Conservation (phyloP, 2,329 filamentous ascomycete species). For the Penicillium sp. region DNA sequence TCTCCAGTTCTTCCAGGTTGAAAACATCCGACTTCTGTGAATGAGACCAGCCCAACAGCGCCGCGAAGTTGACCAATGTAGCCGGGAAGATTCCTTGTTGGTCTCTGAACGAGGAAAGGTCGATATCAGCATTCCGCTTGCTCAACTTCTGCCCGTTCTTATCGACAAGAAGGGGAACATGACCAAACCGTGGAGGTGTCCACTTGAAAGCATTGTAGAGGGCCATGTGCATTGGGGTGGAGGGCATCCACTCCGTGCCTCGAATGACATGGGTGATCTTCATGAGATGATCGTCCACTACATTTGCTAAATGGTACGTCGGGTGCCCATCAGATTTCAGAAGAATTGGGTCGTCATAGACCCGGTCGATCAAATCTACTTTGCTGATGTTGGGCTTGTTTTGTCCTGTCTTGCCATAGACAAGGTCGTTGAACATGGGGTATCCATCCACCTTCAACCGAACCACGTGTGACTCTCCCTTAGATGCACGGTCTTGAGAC, state of each 20-base stretch:
- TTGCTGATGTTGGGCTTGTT: conserved; percentile 56
- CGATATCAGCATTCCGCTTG: conserved; percentile 76
- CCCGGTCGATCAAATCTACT: conserved; percentile 48
- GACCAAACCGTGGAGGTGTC: conserved; percentile 75
- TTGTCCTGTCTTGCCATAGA: conserved; percentile 69
- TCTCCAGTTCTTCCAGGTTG: conserved; percentile 70
- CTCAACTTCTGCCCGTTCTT: conserved; percentile 76
- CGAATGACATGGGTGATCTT: conserved; percentile 93
- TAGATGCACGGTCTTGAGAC: conserved; percentile 70
- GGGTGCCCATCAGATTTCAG: conserved; percentile 90
- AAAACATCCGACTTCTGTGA: conserved; percentile 70
- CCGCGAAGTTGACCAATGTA: conserved; percentile 77
- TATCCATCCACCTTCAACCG: conserved; percentile 72
- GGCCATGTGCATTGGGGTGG: conserved; percentile 77
- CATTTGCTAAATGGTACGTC: conserved; percentile 96
- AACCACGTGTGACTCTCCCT: conserved; percentile 74
- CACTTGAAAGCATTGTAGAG: conserved; percentile 80
- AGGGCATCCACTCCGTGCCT: conserved; percentile 94
- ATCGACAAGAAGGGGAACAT: conserved; percentile 76
- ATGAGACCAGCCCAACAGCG: conserved; percentile 83
- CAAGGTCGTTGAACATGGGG: conserved; percentile 72
- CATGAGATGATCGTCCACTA: conserved; percentile 96
- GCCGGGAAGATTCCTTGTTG: conserved; percentile 65
- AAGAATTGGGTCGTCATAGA: conserved; percentile 82
- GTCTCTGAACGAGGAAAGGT: conserved; percentile 62